These are phyloP conservation scores for Globisporangium cederbergense DNA, from an alignment of 352 stramenopile species.

Conservation along the genomic window DNA sequence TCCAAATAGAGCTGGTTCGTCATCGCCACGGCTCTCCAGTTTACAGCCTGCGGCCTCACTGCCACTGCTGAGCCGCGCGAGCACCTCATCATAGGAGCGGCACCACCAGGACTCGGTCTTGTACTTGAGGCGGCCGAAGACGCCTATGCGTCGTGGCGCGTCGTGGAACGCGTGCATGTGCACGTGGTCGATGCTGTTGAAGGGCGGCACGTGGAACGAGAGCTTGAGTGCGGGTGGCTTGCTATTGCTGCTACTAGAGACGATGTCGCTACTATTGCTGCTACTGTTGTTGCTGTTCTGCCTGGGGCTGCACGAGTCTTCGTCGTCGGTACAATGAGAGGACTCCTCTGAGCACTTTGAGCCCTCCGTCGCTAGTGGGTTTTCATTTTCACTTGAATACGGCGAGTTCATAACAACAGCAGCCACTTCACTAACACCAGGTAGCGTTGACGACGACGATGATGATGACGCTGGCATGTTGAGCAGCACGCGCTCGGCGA, in stretches of 20 bases:
- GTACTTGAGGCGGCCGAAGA: conserved; percentile 76
- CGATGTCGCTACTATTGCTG: background rate
- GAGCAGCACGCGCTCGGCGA: conserved; percentile 48
- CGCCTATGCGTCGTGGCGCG: conserved; percentile 33
- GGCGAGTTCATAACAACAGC: background rate
- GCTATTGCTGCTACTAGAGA: background rate
- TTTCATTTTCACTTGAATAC: background rate
- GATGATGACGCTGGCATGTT: background rate
- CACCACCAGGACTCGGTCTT: conserved; percentile 82
- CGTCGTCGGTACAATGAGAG: conserved; percentile 14
- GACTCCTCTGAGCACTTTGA: conserved; percentile 14
- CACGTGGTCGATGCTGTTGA: conserved; percentile 90
- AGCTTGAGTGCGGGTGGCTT: conserved; percentile 8
- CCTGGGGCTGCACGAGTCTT: conserved; percentile 9
- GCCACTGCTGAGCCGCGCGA: conserved; percentile 25
- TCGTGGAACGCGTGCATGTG: conserved; percentile 83
- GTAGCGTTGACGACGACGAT: background rate
- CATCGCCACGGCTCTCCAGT: background rate
- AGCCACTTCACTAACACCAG: background rate
- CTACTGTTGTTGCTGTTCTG: background rate
- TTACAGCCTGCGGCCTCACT: background rate
- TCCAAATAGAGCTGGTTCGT: background rate
- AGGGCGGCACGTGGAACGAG: conserved; percentile 55
- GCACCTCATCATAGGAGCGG: conserved; percentile 70
- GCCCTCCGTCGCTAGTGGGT: background rate